Evolutionary conservation across 768 basidiomycete genomes (phyloP).

Genomic region (Mycena vulgaris): DNA sequence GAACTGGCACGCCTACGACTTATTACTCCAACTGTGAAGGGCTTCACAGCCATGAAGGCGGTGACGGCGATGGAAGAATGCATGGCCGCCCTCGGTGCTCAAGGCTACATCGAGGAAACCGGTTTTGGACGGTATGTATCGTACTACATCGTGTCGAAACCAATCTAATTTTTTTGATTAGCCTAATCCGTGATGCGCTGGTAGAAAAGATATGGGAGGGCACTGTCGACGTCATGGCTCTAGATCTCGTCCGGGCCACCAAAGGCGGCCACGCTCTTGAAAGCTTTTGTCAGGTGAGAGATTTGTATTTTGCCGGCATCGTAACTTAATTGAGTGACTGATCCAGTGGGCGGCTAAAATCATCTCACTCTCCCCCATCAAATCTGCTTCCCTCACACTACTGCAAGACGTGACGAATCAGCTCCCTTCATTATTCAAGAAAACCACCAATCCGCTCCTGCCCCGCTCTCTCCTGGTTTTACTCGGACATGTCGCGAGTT

Average conservation of each 20-base stretch:
- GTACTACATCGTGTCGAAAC: not conserved
- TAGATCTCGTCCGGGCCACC: constrained; percentile 74
- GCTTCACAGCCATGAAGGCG: constrained; percentile 76
- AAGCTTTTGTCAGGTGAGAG: constrained; percentile 58
- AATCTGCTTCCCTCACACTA: constrained; percentile 49
- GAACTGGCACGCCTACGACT: constrained; percentile 71
- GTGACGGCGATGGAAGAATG: constrained; percentile 77
- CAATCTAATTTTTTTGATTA: constrained; percentile 31
- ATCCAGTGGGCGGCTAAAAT: constrained; percentile 67
- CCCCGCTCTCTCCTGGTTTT: constrained; percentile 73
- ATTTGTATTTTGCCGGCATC: constrained; percentile 20
- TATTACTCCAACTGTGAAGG: constrained; percentile 78
- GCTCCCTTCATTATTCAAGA: constrained; percentile 56
- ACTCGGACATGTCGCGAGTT: constrained; percentile 67
- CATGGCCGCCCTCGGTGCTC: constrained; percentile 80
- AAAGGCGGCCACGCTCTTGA: constrained; percentile 62
- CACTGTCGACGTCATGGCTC: constrained; percentile 75
- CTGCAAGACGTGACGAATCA: constrained; percentile 57
- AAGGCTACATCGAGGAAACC: constrained; percentile 88
- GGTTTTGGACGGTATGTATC: constrained; percentile 68
- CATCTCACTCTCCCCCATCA: constrained; percentile 51
- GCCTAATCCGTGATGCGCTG: constrained; percentile 73
- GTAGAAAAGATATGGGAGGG: constrained; percentile 92
- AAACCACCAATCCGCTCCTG: constrained; percentile 61
- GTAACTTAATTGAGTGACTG: not conserved